Conservation (phyloP, 1,139 yeast genomes). For the Taphrina pruni region DNA sequence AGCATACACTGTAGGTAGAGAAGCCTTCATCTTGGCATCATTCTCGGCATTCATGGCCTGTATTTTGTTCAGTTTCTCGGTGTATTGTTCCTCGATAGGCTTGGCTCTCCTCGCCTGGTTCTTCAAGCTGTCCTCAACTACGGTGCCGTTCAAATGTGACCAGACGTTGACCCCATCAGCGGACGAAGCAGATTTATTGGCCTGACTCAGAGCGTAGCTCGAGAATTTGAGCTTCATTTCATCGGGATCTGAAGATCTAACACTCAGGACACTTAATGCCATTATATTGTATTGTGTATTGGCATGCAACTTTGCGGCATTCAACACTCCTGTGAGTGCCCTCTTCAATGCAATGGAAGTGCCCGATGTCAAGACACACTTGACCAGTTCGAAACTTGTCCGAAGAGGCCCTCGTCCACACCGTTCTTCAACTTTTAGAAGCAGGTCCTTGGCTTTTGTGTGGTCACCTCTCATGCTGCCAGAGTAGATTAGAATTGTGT, state of each 20-base stretch:
- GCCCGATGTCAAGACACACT: not conserved
- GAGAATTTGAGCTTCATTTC: conserved; percentile 29
- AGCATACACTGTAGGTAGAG: not conserved
- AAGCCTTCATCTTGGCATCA: not conserved
- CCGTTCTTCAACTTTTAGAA: not conserved
- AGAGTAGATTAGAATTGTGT: conserved; percentile 1
- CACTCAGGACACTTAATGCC: conserved; percentile 12
- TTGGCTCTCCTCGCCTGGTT: not conserved
- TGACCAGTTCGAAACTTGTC: conserved; percentile 3
- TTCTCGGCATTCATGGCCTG: not conserved
- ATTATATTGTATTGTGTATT: conserved; percentile 23
- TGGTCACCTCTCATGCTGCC: not conserved
- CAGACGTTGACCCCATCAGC: conserved; percentile 16
- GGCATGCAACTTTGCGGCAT: conserved; percentile 8
- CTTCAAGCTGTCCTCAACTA: conserved; percentile 5
- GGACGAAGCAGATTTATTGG: conserved; percentile 9
- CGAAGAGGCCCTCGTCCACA: conserved; percentile 5
- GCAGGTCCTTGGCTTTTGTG: not conserved
- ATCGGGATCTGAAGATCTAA: conserved; percentile 9
- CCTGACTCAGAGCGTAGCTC: conserved; percentile 17
- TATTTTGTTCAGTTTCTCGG: not conserved
- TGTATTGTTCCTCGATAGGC: not conserved
- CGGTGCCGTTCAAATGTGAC: conserved; percentile 7
- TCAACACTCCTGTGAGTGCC: conserved; percentile 10
- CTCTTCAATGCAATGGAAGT: conserved; percentile 16